Conservation (phyloP, 176 grass and related monocot species). For the Eleusine coracana region DNA sequence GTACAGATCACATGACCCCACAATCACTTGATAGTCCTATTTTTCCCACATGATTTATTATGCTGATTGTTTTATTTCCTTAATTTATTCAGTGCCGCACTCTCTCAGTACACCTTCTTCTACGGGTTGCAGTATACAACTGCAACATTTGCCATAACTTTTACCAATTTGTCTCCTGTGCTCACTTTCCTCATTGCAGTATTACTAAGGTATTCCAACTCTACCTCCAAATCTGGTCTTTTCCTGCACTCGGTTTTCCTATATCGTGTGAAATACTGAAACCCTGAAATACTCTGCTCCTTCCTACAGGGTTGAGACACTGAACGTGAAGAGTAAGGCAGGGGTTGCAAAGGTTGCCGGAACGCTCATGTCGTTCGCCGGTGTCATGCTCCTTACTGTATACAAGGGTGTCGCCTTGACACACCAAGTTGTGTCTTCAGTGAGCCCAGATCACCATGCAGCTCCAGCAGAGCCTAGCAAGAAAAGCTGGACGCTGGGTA, state of each 20-base stretch:
- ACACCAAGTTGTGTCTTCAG: conserved; percentile 31
- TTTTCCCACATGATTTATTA: background rate
- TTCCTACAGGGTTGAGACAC: conserved; percentile 59
- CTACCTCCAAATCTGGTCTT: too few species aligned
- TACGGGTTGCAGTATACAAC: conserved; percentile 78
- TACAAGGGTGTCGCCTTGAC: conserved; percentile 76
- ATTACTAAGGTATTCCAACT: conserved; percentile 40
- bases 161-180: conserved; percentile 79
- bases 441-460: conserved; percentile 25
- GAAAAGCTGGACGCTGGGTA: conserved; percentile 71
- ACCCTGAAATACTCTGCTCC: background rate
- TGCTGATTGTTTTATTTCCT: background rate
- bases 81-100: conserved; percentile 52
- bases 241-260: background rate
- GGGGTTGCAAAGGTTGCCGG: conserved; percentile 68
- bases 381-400: conserved; percentile 66
- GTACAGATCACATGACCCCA: conserved; percentile 39
- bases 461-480: conserved; percentile 14
- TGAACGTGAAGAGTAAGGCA: conserved; percentile 70
- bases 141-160: conserved; percentile 80
- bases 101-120: conserved; percentile 86
- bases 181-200: conserved; percentile 83
- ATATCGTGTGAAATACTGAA: conserved; percentile 15
- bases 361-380: conserved; percentile 57
- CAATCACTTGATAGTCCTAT: background rate